Percentiles rank a stretch among this genome's conserved stretches.
phyloP scores from a whole-genome alignment of 441 rosid genomes.

The Melastoma candidum region DNA sequence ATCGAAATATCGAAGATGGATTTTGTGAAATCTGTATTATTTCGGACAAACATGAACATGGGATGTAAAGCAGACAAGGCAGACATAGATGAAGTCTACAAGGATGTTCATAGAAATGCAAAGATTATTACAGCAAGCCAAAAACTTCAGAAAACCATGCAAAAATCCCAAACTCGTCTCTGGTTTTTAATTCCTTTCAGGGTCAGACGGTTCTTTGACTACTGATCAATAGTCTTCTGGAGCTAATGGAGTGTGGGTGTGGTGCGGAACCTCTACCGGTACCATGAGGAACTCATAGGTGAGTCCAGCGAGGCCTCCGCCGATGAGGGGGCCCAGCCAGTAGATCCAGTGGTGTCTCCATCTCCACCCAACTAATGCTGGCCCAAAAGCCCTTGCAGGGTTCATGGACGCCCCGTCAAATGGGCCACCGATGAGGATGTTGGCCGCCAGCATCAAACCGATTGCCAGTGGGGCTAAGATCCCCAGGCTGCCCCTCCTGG shows the following conservation, averaged over 20 bases:
- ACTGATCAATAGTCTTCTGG: constrained; percentile 7
- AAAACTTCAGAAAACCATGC: no score
- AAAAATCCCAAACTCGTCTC: no score
- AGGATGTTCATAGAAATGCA: no score
- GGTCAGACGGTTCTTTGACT: no score
- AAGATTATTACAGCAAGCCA: no score
- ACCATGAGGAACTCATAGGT: constrained; percentile 12
- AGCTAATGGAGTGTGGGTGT: constrained; percentile 11
- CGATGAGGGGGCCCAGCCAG: constrained; percentile 13
- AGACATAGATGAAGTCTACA: no score
- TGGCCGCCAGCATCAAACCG: constrained; percentile 10
- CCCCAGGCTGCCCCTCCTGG: constrained; percentile 9
- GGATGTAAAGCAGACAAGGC: no score
- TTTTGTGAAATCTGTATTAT: no score
- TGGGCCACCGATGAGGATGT: constrained; percentile 11
- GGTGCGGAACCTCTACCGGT: neutral
- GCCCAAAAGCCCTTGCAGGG: constrained; percentile 10
- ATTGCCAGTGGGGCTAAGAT: constrained; percentile 10
- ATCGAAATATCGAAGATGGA: neutral
- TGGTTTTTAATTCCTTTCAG: no score
- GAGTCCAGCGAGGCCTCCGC: constrained; percentile 10
- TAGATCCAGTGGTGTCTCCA: constrained; percentile 18
- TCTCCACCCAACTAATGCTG: constrained; percentile 6
- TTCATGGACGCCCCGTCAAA: constrained; percentile 15
- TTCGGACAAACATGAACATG: no score